Evolutionary conservation across 768 basidiomycete species (phyloP).

Genomic region (Termitomyces bulborhizus): DNA sequence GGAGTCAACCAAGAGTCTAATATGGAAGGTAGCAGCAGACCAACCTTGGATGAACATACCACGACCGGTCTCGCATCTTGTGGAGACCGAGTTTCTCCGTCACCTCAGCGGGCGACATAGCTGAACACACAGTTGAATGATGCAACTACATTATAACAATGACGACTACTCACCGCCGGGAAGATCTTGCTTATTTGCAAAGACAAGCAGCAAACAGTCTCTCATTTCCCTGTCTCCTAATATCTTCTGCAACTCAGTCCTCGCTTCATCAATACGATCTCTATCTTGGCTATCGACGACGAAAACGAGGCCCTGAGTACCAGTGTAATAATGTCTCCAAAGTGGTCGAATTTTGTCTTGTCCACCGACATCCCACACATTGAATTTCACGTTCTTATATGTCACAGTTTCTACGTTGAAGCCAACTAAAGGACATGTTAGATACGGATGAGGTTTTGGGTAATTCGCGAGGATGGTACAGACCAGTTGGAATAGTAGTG

Average conservation of each 20-base stretch:
- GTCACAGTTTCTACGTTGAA: conserved; percentile 99
- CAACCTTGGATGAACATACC: conserved; percentile 99
- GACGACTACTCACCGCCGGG: conserved; percentile 69
- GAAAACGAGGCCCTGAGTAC: conserved; percentile 96
- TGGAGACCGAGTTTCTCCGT: conserved; percentile 95
- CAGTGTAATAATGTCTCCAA: conserved; percentile 99
- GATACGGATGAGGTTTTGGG: conserved; percentile 4
- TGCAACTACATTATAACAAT: neutral
- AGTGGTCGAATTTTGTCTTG: conserved; percentile 99
- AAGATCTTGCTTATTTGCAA: conserved; percentile 98
- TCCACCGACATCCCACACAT: conserved; percentile 97
- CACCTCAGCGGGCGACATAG: conserved; percentile 99
- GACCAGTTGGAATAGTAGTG: conserved; percentile 95
- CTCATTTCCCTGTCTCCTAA: conserved; percentile 97
- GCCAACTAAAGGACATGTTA: conserved; percentile 51
- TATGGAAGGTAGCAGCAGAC: conserved; percentile 16
- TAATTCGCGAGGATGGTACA: conserved; percentile 14
- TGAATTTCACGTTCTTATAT: conserved; percentile 97
- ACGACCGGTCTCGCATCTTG: conserved; percentile 93
- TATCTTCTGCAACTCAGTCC: conserved; percentile 92
- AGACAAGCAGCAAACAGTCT: conserved; percentile 94
- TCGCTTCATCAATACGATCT: conserved; percentile 94
- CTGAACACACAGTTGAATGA: conserved; percentile 29
- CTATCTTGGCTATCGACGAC: conserved; percentile 96
- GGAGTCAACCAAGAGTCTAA: conserved; percentile 3